A percentile compares a stretch with the other conserved stretches of the same genome.
Evolutionary conservation across 1,284 basidiomycete species (phyloP).

Genomic region (Cutaneotrichosporon sp.): DNA sequence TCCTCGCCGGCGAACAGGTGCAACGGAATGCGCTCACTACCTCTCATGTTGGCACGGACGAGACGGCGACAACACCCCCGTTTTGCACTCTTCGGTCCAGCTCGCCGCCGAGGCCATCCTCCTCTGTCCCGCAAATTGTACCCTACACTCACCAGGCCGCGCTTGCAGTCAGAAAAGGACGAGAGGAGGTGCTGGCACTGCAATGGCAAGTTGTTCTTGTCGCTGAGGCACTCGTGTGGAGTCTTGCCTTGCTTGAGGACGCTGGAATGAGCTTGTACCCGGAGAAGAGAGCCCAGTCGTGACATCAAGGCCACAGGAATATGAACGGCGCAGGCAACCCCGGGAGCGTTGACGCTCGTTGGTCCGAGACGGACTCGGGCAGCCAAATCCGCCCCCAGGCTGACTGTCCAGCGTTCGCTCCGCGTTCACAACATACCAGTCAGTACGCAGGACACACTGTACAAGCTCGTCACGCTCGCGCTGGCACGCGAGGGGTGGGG

Average conservation of each 20-base stretch:
- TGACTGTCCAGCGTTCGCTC: no score
- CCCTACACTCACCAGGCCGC: conserved; percentile 41
- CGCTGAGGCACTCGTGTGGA: conserved; percentile 38
- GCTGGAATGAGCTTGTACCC: conserved; percentile 19
- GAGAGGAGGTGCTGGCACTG: conserved; percentile 46
- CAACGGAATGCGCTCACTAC: no score
- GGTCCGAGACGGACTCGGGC: no score
- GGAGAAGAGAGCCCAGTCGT: no score
- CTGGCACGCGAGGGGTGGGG: conserved; percentile 28
- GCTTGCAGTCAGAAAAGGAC: conserved; percentile 46
- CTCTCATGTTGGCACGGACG: no score
- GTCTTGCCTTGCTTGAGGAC: conserved; percentile 42
- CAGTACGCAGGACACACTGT: conserved; percentile 42
- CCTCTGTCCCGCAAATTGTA: neutral
- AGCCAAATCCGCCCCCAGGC: no score
- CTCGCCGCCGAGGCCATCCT: neutral
- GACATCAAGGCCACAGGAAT: no score
- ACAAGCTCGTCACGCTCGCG: conserved; percentile 41
- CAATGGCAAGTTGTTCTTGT: conserved; percentile 40
- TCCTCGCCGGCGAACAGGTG: no score
- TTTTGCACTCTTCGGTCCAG: no score
- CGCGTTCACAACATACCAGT: conserved; percentile 49
- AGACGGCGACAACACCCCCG: no score
- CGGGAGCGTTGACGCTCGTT: no score
- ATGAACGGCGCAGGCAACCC: no score